Conservation (phyloP, 495 filamentous ascomycete species). For the Penicillium salamii region DNA sequence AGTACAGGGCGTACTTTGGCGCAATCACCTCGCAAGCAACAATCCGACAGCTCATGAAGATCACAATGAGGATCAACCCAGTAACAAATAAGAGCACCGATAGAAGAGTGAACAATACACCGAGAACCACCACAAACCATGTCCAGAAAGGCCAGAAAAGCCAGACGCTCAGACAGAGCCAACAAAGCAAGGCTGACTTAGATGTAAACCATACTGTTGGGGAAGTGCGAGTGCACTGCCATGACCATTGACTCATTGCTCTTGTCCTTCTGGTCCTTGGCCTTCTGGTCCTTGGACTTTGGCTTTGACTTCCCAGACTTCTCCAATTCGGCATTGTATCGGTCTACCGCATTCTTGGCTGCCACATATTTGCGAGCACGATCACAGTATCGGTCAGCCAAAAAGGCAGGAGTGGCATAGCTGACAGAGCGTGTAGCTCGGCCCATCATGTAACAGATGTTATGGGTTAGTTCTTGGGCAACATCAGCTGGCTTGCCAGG, state of each 20-base stretch:
- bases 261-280: too few species aligned
- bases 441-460: constrained; percentile 71
- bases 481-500: constrained; percentile 45
- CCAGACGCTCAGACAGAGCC: background rate
- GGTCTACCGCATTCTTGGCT: background rate
- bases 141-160: background rate
- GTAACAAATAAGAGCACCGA: too few species aligned
- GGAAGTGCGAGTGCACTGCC: background rate
- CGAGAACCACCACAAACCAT: background rate
- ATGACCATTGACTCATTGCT: too few species aligned
- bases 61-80: too few species aligned
- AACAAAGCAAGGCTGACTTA: background rate
- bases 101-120: too few species aligned
- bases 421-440: constrained; percentile 75
- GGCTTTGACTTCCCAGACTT: too few species aligned
- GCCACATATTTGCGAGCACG: constrained; percentile 62
- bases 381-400: constrained; percentile 73
- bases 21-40: too few species aligned
- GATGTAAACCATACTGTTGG: constrained; percentile 7
- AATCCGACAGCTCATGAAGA: too few species aligned
- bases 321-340: too few species aligned
- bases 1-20: too few species aligned
- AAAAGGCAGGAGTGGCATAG: constrained; percentile 68
- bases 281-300: too few species aligned
- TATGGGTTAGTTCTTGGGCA: constrained; percentile 62